Conservation (phyloP, 2,329 filamentous ascomycete species). For the Thyridium curvatum region DNA sequence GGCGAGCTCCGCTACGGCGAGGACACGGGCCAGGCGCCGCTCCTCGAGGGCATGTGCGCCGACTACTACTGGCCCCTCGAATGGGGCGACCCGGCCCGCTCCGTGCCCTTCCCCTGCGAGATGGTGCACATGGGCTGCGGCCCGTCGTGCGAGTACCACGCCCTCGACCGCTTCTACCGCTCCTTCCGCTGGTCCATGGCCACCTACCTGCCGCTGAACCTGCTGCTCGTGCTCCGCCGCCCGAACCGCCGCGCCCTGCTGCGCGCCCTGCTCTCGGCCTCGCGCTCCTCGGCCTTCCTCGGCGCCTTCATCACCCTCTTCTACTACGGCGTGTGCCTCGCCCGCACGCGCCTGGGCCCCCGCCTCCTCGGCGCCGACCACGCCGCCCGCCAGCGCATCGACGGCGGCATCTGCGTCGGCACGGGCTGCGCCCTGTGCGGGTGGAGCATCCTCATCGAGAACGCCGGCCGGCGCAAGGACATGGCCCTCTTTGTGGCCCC, state of each 20-base stretch:
- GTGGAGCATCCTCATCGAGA: slow-evolving; percentile 74
- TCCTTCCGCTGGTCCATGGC: slow-evolving; percentile 70
- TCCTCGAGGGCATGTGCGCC: slow-evolving; percentile 65
- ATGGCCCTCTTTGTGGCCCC: slow-evolving; percentile 77
- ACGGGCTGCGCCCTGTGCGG: slow-evolving; percentile 71
- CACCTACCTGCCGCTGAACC: slow-evolving; percentile 70
- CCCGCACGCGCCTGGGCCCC: slow-evolving; percentile 68
- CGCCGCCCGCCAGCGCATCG: slow-evolving; percentile 42
- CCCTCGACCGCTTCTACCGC: slow-evolving; percentile 57
- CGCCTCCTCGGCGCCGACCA: slow-evolving; percentile 51
- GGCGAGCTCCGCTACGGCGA: slow-evolving; percentile 65
- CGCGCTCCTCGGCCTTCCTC: slow-evolving; percentile 70
- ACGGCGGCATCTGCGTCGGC: slow-evolving; percentile 62
- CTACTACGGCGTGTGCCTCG: slow-evolving; percentile 79
- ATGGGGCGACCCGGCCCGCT: slow-evolving; percentile 66
- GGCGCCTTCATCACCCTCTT: slow-evolving; percentile 72
- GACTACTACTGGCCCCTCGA: slow-evolving; percentile 62
- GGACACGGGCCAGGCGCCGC: slow-evolving; percentile 61
- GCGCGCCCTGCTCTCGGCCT: slow-evolving; percentile 50
- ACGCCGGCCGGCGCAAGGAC: slow-evolving; percentile 60
- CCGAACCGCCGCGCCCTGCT: slow-evolving; percentile 37
- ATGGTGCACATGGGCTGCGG: slow-evolving; percentile 77
- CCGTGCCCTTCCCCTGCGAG: slow-evolving; percentile 73
- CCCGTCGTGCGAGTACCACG: slow-evolving; percentile 69
- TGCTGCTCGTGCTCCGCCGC: slow-evolving; percentile 52